Conservation (phyloP, 257 asterid species). For the Voacanga thouarsii region DNA sequence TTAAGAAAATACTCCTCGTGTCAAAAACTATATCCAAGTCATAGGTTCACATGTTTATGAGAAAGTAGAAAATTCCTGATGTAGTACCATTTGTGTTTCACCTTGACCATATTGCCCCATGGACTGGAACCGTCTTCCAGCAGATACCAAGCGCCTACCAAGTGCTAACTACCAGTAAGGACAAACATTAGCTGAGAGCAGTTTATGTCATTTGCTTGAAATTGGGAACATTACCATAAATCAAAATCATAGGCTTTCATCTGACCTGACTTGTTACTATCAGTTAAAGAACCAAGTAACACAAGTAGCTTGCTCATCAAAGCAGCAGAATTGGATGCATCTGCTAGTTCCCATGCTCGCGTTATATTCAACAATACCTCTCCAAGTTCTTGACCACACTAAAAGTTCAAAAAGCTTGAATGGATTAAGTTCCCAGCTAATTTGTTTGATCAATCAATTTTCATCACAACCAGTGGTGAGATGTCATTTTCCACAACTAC, state of each 20-base stretch:
- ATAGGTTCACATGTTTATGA: neutral
- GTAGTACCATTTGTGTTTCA: slow-evolving; percentile 71
- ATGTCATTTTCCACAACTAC: neutral
- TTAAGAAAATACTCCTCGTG: neutral
- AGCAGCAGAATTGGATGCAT: slow-evolving; percentile 58
- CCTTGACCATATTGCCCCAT: slow-evolving; percentile 94
- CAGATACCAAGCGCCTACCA: slow-evolving; percentile 79
- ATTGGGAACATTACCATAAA: neutral
- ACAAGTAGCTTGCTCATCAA: slow-evolving; percentile 61
- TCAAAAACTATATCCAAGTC: neutral
- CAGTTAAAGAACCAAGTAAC: slow-evolving; percentile 40
- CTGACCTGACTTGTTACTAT: slow-evolving; percentile 74
- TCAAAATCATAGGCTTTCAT: neutral
- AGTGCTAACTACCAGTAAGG: slow-evolving; percentile 68
- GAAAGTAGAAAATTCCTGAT: slow-evolving; percentile 11
- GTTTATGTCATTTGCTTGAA: neutral
- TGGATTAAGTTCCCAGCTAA: slow-evolving; percentile 6
- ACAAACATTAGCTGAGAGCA: slow-evolving; percentile 28
- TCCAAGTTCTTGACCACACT: slow-evolving; percentile 93
- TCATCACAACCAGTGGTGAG: neutral
- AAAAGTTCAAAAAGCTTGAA: slow-evolving; percentile 17
- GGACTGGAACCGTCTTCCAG: slow-evolving; percentile 91
- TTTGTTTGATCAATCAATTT: neutral
- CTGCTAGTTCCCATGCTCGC: slow-evolving; percentile 92
- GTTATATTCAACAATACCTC: slow-evolving; percentile 58